These are phyloP conservation scores for Canavalia gladiata DNA, from an alignment of 306 rosid genomes.

Conservation along the genomic window DNA sequence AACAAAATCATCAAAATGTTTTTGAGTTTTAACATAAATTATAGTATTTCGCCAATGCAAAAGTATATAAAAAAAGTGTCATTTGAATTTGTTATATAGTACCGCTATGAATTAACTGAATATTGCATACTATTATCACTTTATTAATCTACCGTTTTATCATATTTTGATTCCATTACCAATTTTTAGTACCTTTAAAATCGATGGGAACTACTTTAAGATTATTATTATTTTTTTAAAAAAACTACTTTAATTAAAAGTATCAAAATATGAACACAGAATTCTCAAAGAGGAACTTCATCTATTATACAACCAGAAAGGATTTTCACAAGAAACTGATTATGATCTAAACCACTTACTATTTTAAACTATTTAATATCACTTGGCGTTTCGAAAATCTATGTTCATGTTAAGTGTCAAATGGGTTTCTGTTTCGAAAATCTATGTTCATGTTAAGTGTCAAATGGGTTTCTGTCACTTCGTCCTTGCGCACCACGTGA, in stretches of 20 bases:
- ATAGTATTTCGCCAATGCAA: background rate
- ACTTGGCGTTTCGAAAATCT: background rate
- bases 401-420: background rate
- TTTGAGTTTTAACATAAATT: background rate
- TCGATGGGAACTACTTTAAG: too few species aligned
- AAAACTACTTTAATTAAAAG: background rate
- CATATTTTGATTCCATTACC: too few species aligned
- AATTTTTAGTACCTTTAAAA: too few species aligned
- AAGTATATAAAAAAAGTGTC: too few species aligned
- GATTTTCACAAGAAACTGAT: slow-evolving; percentile 45
- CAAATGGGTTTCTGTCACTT: too few species aligned
- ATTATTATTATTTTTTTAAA: too few species aligned
- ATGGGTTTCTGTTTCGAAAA: background rate
- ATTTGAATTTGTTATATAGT: background rate
- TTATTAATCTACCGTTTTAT: background rate
- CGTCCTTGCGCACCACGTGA: too few species aligned
- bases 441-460: background rate
- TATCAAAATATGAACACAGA: slow-evolving; percentile 14
- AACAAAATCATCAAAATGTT: too few species aligned
- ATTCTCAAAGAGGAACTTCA: slow-evolving; percentile 22
- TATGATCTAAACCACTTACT: slow-evolving; percentile 51
- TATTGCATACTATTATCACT: background rate
- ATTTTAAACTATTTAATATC: background rate
- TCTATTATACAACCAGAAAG: slow-evolving; percentile 14
- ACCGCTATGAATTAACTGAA: background rate